Evolutionary conservation across 768 basidiomycete genomes (phyloP).

Genomic region (Psilocybe tampanensis): DNA sequence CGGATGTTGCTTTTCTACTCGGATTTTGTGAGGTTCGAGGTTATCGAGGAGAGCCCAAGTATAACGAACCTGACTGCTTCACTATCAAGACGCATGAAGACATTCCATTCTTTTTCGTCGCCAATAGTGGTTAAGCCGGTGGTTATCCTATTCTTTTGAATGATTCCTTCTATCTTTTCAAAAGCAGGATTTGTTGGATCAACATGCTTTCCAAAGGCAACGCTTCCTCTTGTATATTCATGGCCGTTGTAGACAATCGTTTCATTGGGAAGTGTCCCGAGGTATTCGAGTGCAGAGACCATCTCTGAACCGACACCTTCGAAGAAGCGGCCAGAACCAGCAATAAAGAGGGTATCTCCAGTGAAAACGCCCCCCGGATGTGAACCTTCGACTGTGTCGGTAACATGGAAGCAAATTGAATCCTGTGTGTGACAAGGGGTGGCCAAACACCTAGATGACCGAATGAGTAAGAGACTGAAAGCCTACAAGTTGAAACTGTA

Average conservation of each 20-base stretch:
- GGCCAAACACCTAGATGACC: constrained; percentile 63
- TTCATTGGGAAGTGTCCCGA: constrained; percentile 74
- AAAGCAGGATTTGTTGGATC: constrained; percentile 65
- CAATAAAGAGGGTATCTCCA: constrained; percentile 90
- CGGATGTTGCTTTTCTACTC: constrained; percentile 51
- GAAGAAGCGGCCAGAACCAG: constrained; percentile 93
- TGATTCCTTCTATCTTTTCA: constrained; percentile 57
- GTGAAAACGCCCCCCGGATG: constrained; percentile 87
- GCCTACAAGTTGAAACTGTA: constrained; percentile 4
- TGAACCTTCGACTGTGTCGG: constrained; percentile 43
- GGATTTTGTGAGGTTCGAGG: constrained; percentile 4
- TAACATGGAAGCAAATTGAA: constrained; percentile 90
- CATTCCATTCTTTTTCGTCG: constrained; percentile 94
- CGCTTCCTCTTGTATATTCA: constrained; percentile 82
- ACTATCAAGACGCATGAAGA: constrained; percentile 83
- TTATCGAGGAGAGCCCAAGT: not conserved
- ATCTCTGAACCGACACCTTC: constrained; percentile 84
- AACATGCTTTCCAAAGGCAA: constrained; percentile 69
- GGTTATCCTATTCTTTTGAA: constrained; percentile 60
- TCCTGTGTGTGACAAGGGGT: constrained; percentile 97
- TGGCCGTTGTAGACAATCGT: constrained; percentile 90
- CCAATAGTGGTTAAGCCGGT: constrained; percentile 87
- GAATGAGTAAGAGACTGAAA: constrained; percentile 5
- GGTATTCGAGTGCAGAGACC: constrained; percentile 71
- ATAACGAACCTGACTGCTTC: constrained; percentile 62